Evolutionary conservation across 208 protist genomes (phyloP), one percentile per base, ranked within the genome.

Genomic region (Leptomonas seymouri): DNA sequence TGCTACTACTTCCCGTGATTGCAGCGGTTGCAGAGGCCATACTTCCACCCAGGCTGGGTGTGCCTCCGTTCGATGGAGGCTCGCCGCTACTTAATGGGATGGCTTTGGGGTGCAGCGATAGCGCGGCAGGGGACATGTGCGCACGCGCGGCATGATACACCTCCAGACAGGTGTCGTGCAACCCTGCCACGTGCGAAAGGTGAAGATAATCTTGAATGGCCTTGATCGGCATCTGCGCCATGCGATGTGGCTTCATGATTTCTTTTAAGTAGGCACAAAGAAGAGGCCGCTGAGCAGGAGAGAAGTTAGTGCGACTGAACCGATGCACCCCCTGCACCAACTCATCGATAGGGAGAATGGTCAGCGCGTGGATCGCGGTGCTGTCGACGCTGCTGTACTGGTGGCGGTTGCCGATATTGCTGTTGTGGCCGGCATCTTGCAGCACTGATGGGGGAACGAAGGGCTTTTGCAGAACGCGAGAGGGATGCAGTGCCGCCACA

Each of bases 261-360:
- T 91, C 84, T 31, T 55, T 51, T 11, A 94, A 69, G 48, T 88
- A 75, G 3, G 81, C 85, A 63, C 84, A 81, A 15, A 89, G 78
- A 28, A 75, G 55, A 3, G 64, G 66, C 6, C 72, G 71, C 36
- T 89, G 78, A 6, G 51, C 66, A 0, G 39, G 53, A 28, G 77
- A 78, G 75, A 91, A 90, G 62, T 88, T 86, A 9, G 72, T 69
- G 28, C 84, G 80, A 51, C 89, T 94, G 67, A 91, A 94, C 7
- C 80, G 78, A 59, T 90, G 74, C 12, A 94, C 31, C 20, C 84
- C 83, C 39, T 78, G 82, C 12, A 65, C 51, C 39, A 94, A 78
- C 30, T 81, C 81, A 20, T 90, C 86, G 18, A 53, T 49, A 11
- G 83, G 74, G 34, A 89, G 48, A 8, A 85, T 51, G 11, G 74